A percentile compares a stretch with the other conserved stretches of the same genome.
Evolutionary conservation across 805 yeast genomes (phyloP).

Genomic region (Candida ascalaphidarum): DNA sequence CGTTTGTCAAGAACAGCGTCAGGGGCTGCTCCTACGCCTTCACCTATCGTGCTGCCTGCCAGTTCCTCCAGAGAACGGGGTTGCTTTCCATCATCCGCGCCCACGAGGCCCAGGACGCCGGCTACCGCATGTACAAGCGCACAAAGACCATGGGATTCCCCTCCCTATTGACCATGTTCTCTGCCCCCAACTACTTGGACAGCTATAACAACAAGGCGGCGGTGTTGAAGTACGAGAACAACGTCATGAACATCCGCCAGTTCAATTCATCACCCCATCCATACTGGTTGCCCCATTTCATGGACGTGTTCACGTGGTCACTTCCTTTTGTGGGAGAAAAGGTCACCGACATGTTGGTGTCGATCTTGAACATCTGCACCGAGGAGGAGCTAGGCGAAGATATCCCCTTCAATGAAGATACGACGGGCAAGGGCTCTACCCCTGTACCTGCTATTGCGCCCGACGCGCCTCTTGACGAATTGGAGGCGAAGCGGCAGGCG

Average conservation of each 20-base stretch:
- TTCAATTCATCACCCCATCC: constrained; percentile 93
- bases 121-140: constrained; percentile 88
- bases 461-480: constrained; percentile 1
- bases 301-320: constrained; percentile 98
- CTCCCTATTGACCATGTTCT: constrained; percentile 79
- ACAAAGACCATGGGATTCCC: constrained; percentile 85
- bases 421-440: constrained; percentile 5
- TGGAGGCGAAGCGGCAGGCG: constrained; percentile 37
- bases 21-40: constrained; percentile 92
- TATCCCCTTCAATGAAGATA: constrained; percentile 40
- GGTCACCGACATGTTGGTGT: constrained; percentile 85
- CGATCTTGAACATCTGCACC: constrained; percentile 87
- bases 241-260: constrained; percentile 92
- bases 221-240: constrained; percentile 80
- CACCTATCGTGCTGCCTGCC: constrained; percentile 75
- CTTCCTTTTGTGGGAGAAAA: constrained; percentile 96
- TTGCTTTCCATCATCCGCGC: constrained; percentile 85
- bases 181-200: constrained; percentile 93
- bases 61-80: constrained; percentile 69
- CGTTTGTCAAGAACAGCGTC: constrained; percentile 58
- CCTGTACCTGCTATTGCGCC: not conserved
- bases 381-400: constrained; percentile 88
- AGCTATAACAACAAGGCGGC: constrained; percentile 94
- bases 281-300: constrained; percentile 91
- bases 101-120: constrained; percentile 97